phyloP scores from a whole-genome alignment of 2,329 filamentous ascomycete genomes.

The Aphanoascus verrucosus region DNA sequence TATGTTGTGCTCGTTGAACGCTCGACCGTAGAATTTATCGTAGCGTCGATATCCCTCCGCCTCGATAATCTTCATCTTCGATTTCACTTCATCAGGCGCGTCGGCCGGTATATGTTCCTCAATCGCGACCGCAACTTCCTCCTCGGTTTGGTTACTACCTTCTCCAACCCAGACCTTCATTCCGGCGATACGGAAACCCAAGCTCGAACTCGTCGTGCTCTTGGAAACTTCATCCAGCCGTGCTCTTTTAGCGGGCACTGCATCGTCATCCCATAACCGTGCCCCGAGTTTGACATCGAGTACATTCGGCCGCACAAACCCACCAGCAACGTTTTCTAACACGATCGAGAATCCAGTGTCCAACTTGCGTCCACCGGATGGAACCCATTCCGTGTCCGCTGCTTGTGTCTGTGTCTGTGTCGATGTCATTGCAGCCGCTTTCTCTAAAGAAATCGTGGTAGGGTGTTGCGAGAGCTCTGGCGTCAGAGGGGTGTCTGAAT shows the following conservation, averaged over 20 bases:
- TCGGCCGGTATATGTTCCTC: conserved; percentile 36
- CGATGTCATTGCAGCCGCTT: conserved; percentile 17
- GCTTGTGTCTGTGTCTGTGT: conserved; percentile 14
- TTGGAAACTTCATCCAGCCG: conserved; percentile 50
- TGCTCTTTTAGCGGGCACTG: conserved; percentile 47
- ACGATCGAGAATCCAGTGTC: conserved; percentile 71
- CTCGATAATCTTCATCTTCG: conserved; percentile 34
- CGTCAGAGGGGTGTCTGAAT: conserved; percentile 15
- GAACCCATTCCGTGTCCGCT: conserved; percentile 35
- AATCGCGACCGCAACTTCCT: conserved; percentile 26
- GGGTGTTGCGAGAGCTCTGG: conserved; percentile 18
- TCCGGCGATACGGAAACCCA: conserved; percentile 55
- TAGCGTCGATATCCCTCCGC: conserved; percentile 48
- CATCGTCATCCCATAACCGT: conserved; percentile 70
- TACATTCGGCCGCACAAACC: conserved; percentile 77
- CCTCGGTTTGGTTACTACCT: conserved; percentile 21
- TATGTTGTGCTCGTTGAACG: conserved; percentile 46
- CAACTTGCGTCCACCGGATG: conserved; percentile 52
- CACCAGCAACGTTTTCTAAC: conserved; percentile 69
- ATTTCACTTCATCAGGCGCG: conserved; percentile 42
- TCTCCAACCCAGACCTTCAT: conserved; percentile 49
- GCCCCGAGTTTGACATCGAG: conserved; percentile 86
- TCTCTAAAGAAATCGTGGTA: conserved; percentile 22
- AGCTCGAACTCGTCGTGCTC: conserved; percentile 48
- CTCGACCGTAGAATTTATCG: conserved; percentile 56